Base-by-base conservation (phyloP, 306 rosid genomes). In the Begonia masoniana region DNA sequence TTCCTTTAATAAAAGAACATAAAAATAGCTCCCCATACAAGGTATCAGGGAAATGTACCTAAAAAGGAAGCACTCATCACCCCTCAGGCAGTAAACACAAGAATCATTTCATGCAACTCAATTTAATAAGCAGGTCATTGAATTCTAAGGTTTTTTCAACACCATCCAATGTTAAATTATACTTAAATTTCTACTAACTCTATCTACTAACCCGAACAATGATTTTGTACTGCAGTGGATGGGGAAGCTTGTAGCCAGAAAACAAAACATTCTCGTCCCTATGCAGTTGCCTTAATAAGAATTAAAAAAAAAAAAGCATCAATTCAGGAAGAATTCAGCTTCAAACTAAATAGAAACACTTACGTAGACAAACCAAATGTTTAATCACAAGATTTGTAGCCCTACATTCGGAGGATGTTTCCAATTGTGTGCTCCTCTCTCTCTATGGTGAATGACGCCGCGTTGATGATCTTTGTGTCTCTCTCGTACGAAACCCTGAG, bases 221-320 rank as follows among this genome's bases (percentile, higher is more conserved):
- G 42, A 85, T 82, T 78, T 81, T 85, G 85, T 89, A 89, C 80
- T 85, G 80, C 24, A 89, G 95, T 52, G 97, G 97, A 48, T 85
- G 95, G 48, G 95, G 91, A 67, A 89, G 94, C 82, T 82, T 81
- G n/a, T n/a, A n/a, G n/a, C n/a, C n/a, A n/a, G n/a, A n/a, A n/a
- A n/a, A n/a, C n/a, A n/a, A n/a, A n/a, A n/a, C n/a, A n/a, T n/a
- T 89, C 7, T 84, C 81, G 43, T 85, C 95, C 60, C 84, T 76
- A 58, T 89, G 95, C 6, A 89, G 64, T 65, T 89, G 97, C 95
- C 95, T 85, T 78, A 56, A 53, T 7, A 51, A 7, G 13, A 83
- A 19, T 59, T 3, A n/a, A 15, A 41, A 15, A 31, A n/a, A n/a
- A 9, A 31, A 6, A 7, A 42, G 10, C 50, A 8, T 9, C 10